Base-by-base conservation (phyloP, 345 rosid species). In the Hibiscus trionum region DNA sequence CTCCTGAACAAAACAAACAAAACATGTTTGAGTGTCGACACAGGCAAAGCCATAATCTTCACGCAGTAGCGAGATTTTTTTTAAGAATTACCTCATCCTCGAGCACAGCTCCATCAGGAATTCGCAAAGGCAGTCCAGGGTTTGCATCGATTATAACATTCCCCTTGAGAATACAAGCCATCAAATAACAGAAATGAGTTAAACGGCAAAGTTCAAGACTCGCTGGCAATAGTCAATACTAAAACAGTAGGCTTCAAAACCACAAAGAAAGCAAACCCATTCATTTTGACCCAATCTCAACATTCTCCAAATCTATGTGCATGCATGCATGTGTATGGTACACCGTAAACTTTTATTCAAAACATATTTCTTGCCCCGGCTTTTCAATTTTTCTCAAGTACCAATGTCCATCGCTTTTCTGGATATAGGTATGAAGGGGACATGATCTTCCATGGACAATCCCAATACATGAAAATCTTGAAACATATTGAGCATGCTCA, bases 121-220 rank as follows among this genome's bases (percentile, higher is more conserved):
- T 83, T 72, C 78, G 84, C 67, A 86, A 31, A 72, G 50, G 76
- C 39, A n/a, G 52, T 16, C 88, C 90, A 15, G 88, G 86, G 60
- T 72, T 60, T 8, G 86, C 87, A 46, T 66, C 76, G 46, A 88
- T 84, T 31, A 77, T 75, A 57, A 86, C 86, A 16, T 53, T 80
- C 61, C 90, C 90, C 88, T 84, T 9, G 27, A 24, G 50, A 70
- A 53, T 3, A 46, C 19, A 46, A 27, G 46, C 55, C n/a, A 63
- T n/a, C 7, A 55, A 37, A 55, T 53, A 19, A 39, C 7, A 14
- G 5, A 12, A 46, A 10, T 1, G 1, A 21, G 52, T 49, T 14
- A 60, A 58, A 26, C 21, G 53, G 8, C 17, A 17, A 49, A 19
- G 14, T 29, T 49, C 50, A 33, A 10, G 50, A 29, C 50, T 55